Percentiles rank a stretch among this genome's conserved stretches.
phyloP scores from a whole-genome alignment of 345 rosid species.

The Pistacia vera region DNA sequence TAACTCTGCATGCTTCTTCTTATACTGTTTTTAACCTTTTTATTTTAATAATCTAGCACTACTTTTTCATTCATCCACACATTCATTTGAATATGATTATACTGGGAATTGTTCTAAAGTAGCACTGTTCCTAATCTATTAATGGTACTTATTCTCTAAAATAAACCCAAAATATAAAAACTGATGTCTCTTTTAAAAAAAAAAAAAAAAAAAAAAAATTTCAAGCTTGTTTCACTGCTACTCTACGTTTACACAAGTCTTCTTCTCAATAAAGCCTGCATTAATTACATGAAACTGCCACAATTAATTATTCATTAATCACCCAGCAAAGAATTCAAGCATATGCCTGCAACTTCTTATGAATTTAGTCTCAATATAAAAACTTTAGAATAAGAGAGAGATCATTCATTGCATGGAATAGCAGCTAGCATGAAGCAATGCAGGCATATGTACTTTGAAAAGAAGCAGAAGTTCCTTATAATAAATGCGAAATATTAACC shows the following conservation, averaged over 20 bases:
- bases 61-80: too few relatives aligned
- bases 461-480: background rate
- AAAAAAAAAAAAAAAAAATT: too few relatives aligned
- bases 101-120: too few relatives aligned
- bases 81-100: too few relatives aligned
- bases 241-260: background rate
- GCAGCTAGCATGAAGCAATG: background rate
- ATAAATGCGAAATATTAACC: conserved; percentile 23
- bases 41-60: too few relatives aligned
- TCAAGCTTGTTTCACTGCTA: background rate
- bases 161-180: too few relatives aligned
- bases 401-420: conserved; percentile 9
- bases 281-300: background rate
- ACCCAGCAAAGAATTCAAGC: background rate
- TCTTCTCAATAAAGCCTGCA: background rate
- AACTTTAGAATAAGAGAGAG: background rate
- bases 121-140: too few relatives aligned
- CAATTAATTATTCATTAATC: too few relatives aligned
- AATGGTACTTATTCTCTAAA: too few relatives aligned
- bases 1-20: background rate
- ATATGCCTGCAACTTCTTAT: background rate
- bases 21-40: too few relatives aligned
- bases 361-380: background rate
- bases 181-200: too few relatives aligned
- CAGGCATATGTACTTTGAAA: conserved; percentile 15